Evolutionary conservation across 768 basidiomycete genomes (phyloP), one percentile per base, ranked within the genome.

Genomic region (Mycena latifolia): DNA sequence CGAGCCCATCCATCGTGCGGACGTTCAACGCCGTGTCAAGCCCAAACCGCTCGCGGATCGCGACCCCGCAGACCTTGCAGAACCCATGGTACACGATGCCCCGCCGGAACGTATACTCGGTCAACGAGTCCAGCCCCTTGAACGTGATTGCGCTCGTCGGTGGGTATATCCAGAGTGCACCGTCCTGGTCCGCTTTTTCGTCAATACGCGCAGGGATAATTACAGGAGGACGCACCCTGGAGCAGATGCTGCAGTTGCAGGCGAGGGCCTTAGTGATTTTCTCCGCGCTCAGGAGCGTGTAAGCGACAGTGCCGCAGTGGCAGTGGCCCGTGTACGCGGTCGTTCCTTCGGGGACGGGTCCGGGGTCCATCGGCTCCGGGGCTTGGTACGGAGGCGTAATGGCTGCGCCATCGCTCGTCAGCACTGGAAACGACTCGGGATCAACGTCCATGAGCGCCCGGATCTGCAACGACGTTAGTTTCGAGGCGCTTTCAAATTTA

Each of bases 201-300:
- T n/a, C n/a, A n/a, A n/a, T n/a, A n/a, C n/a, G n/a, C n/a, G n/a
- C n/a, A n/a, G n/a, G n/a, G n/a, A n/a, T n/a, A 33, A 33, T 5
- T 11, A 47, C 22, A 12, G n/a, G 46, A 12, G 14, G 35, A 51
- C 60, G 51, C 7, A 61, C 60, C n/a, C 24, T 51, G 50, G 27
- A 52, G 25, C 63, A 65, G 27, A 58, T 58, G 31, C 63, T 65
- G 33, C 63, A 65, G 48, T 65, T 39, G 51, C 63, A 65, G 17
- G 28, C 53, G 33, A 18, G 10, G 15, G 29, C 55, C 31, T 43
- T 5, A 9, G 43, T 65, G 48, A 65, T n/a, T n/a, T n/a, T n/a
- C n/a, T n/a, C n/a, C n/a, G n/a, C n/a, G 41, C 47, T 58, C 50
- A 8, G 63, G 63, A 2, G 56, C 41, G 56, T 59, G 56, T 31